A percentile compares a stretch with the other conserved stretches of the same genome.
These are phyloP conservation scores for Stachybotrys elegans DNA, from an alignment of 2,329 filamentous ascomycete species.

Conservation along the genomic window DNA sequence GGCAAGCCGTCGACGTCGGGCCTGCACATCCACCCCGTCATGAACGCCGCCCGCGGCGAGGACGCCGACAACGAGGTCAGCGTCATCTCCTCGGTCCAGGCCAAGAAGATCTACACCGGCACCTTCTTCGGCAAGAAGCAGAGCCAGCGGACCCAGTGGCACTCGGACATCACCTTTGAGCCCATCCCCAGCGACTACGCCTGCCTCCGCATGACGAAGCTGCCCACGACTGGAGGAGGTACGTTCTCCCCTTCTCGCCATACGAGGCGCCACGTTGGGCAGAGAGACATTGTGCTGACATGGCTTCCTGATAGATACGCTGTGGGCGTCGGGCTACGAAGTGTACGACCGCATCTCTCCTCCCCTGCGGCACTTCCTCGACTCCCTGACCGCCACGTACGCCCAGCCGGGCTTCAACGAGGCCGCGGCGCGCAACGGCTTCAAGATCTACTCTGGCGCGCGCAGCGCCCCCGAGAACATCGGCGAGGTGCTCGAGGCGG, in stretches of 20 bases:
- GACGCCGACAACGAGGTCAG: conserved; percentile 40
- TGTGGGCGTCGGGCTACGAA: conserved; percentile 57
- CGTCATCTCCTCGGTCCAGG: background rate
- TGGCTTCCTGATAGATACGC: conserved; percentile 20
- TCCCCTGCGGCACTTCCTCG: conserved; percentile 35
- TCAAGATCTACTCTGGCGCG: conserved; percentile 29
- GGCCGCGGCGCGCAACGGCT: conserved; percentile 36
- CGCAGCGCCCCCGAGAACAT: conserved; percentile 51
- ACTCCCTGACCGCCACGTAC: conserved; percentile 37
- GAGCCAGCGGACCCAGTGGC: conserved; percentile 35
- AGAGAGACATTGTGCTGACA: background rate
- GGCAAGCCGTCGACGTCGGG: conserved; percentile 35
- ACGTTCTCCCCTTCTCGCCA: too few relatives aligned
- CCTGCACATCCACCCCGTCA: conserved; percentile 48
- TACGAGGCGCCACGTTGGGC: too few relatives aligned
- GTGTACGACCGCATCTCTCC: conserved; percentile 48
- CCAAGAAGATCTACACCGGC: conserved; percentile 38
- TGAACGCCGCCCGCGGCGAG: conserved; percentile 8
- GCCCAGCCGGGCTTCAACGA: conserved; percentile 39
- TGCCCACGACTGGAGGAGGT: conserved; percentile 48
- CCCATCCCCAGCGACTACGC: conserved; percentile 52
- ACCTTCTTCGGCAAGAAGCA: conserved; percentile 48
- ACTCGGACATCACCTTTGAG: conserved; percentile 38
- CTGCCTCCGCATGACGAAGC: conserved; percentile 44
- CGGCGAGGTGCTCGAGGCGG: conserved; percentile 40